Evolutionary conservation across 768 basidiomycete genomes (phyloP), one percentile per base, ranked within the genome.

Genomic region (Suillus occidentalis): DNA sequence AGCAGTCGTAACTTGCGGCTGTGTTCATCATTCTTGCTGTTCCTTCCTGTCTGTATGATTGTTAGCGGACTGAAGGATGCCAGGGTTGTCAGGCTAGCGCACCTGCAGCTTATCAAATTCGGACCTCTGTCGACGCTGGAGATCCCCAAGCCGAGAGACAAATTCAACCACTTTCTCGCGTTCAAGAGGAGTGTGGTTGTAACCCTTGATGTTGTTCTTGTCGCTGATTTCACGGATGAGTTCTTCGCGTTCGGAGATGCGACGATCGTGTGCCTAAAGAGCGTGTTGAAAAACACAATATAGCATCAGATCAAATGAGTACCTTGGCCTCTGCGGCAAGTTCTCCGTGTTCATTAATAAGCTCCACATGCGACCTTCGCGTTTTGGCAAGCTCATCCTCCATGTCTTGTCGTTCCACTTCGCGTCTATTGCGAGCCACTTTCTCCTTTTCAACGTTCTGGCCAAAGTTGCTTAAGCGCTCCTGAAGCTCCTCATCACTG

Each of bases 261-360:
- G 88, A 55, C 84, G 80, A 61, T 88, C 86, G 76, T 97, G 92
- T 16, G 86, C 85, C 94, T 97, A 65, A 13, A 42, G 40, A 56
- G 6, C 2, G 47, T 16, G 1, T 63, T 16, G 60, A 20, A 36
- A 64, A 14, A 62, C 45, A 1, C 40, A 43, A n/a, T 31, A 10
- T 6, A 45, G 13, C 20, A 34, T 4, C 20, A 10, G 47, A 49
- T 22, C 1, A 18, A 63, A 64, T 18, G n/a, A 60, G 13, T 65
- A 89, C 94, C 78, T 92, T 87, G 49, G 89, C 87, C 72, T 95
- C 89, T 0, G 89, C 92, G 28, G 80, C 79, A 16, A 95, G 79
- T 20, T 85, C 82, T 22, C 93, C 96, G 40, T 89, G 87, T 45
- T 84, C 79, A 52, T 81, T 83, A 28, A 88, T 78, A 28, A 89